These are phyloP conservation scores for Kwoniella mangroviensis DNA, from an alignment of 768 basidiomycete species.

Conservation along the genomic window DNA sequence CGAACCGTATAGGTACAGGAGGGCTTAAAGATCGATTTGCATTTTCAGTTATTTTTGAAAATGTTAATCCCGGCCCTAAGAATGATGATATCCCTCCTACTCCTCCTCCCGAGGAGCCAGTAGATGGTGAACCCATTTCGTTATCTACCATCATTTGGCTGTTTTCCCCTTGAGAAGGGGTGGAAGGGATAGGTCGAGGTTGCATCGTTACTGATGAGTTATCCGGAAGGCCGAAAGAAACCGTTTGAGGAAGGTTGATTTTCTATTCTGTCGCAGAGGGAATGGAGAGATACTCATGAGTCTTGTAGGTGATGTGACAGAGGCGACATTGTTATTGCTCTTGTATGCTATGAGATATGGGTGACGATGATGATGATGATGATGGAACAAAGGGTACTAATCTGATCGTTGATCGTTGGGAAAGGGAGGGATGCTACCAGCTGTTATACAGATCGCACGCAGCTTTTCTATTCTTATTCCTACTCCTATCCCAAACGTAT, in stretches of 20 bases:
- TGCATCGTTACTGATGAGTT: slow-evolving; percentile 19
- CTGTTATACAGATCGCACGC: not conserved
- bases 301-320: not conserved
- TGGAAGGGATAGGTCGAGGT: slow-evolving; percentile 29
- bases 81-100: not conserved
- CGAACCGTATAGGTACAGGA: slow-evolving; percentile 30
- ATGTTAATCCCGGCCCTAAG: not conserved
- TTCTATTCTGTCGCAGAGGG: not conserved
- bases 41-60: slow-evolving; percentile 4
- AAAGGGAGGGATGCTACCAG: not conserved
- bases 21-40: slow-evolving; percentile 16
- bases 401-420: not conserved
- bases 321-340: not conserved
- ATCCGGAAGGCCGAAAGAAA: not conserved
- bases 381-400: not conserved
- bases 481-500: too few species aligned
- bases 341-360: not conserved
- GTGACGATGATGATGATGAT: not conserved
- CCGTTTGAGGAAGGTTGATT: not conserved
- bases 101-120: too few species aligned
- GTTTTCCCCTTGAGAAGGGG: not conserved
- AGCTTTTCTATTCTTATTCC: not conserved
- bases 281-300: not conserved
- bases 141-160: slow-evolving; percentile 12
- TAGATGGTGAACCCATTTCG: slow-evolving; percentile 23